Conservation (phyloP, 805 yeast species). For the Candida nitratophila region DNA sequence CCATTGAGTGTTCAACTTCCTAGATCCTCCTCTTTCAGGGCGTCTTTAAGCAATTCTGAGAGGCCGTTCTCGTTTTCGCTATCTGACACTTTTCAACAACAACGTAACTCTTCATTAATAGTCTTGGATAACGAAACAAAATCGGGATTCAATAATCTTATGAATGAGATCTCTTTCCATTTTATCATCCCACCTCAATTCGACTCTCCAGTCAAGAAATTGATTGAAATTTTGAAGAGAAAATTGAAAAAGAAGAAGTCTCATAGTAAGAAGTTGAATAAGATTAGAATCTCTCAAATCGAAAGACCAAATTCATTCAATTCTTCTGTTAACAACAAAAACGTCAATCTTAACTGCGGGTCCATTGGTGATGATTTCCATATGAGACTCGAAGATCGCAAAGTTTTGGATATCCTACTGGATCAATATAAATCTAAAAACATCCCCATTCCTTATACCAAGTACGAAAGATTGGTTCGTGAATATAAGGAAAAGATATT, state of each 20-base stretch:
- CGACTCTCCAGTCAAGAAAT: neutral
- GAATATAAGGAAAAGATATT: conserved; percentile 6
- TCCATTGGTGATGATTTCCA: neutral
- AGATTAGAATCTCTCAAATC: neutral
- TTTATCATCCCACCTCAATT: neutral
- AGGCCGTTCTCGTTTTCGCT: neutral
- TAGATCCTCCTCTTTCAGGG: neutral
- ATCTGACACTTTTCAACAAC: neutral
- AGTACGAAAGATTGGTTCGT: conserved; percentile 7
- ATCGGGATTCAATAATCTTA: neutral
- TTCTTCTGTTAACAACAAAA: neutral
- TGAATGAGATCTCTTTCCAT: neutral
- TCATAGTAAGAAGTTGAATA: neutral
- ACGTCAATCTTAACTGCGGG: neutral
- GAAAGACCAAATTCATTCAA: neutral
- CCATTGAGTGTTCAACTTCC: neutral
- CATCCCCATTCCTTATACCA: conserved; percentile 1
- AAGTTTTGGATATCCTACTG: neutral
- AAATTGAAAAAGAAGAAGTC: neutral
- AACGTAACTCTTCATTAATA: too few relatives aligned
- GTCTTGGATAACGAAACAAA: neutral
- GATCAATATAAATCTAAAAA: neutral
- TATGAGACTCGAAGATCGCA: neutral
- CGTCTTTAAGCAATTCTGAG: neutral
- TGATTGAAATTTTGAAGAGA: neutral